Percentiles rank a stretch among this genome's conserved stretches.
Evolutionary conservation across 768 basidiomycete species (phyloP).

Genomic region (Amanita molliuscula): DNA sequence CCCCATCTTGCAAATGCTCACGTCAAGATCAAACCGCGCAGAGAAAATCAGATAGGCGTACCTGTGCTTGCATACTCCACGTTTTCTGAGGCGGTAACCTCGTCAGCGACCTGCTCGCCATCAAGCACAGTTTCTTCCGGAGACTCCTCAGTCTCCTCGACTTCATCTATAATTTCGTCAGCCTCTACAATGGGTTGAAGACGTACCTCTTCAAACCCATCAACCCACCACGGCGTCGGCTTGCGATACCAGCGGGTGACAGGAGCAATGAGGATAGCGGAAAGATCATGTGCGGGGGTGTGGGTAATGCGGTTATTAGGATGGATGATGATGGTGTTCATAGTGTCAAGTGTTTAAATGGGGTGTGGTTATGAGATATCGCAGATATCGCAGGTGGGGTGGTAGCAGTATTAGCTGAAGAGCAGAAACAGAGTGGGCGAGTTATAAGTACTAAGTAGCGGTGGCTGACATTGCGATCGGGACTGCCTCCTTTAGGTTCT

Average conservation of each 20-base stretch:
- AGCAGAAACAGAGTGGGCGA: too few species aligned
- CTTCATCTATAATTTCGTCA: neutral
- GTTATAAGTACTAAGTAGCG: too few species aligned
- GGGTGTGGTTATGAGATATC: too few species aligned
- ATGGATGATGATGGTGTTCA: too few species aligned
- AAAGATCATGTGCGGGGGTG: too few species aligned
- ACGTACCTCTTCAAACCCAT: neutral
- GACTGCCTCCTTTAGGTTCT: neutral
- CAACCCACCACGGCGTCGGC: neutral
- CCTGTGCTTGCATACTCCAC: neutral
- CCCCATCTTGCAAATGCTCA: neutral
- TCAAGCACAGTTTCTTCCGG: too few species aligned
- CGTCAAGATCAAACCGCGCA: neutral
- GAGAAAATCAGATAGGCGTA: neutral
- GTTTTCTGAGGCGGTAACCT: neutral
- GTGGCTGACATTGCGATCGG: neutral
- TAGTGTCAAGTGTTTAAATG: too few species aligned
- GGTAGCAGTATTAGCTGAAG: too few species aligned
- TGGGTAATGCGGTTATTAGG: too few species aligned
- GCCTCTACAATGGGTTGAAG: neutral
- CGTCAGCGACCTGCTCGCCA: neutral
- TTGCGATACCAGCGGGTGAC: too few species aligned
- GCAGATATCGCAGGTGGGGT: too few species aligned
- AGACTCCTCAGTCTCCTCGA: neutral
- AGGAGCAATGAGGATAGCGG: too few species aligned